Conservation (phyloP, 495 filamentous ascomycete genomes). For the Aspergillus funiculosus region DNA sequence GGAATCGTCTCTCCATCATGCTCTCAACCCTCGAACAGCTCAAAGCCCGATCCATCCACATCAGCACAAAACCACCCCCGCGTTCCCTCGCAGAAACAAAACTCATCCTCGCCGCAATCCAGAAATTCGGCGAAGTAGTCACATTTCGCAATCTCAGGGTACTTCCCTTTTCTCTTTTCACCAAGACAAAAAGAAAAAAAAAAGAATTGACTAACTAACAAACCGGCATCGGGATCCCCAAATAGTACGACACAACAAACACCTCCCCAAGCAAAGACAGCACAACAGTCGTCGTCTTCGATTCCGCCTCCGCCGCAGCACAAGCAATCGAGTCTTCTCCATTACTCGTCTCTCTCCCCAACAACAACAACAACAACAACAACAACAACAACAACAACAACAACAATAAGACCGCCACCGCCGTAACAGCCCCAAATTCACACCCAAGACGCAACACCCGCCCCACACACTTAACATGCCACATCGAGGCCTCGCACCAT, state of each 20-base stretch:
- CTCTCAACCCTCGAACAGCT: constrained; percentile 4
- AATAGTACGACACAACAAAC: constrained; percentile 23
- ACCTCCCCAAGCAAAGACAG: constrained; percentile 6
- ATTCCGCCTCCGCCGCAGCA: constrained; percentile 28
- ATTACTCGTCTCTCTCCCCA: constrained; percentile 18
- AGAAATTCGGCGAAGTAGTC: constrained; percentile 69
- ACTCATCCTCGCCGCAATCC: constrained; percentile 62
- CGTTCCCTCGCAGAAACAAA: constrained; percentile 63
- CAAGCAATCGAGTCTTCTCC: constrained; percentile 33
- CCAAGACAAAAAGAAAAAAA: constrained; percentile 14
- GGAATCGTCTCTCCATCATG: constrained; percentile 17
- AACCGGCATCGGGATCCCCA: too few relatives aligned
- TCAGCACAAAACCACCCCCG: constrained; percentile 61
- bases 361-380: constrained; percentile 5
- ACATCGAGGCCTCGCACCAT: constrained; percentile 22
- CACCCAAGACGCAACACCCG: neutral
- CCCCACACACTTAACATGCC: constrained; percentile 20
- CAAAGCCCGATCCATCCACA: constrained; percentile 43
- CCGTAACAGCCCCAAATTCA: neutral
- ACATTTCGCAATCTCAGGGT: constrained; percentile 70
- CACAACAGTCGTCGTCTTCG: constrained; percentile 33
- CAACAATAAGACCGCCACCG: neutral
- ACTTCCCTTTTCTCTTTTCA: constrained; percentile 11
- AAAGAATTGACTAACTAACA: too few relatives aligned
- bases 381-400: constrained; percentile 2